Conservation (phyloP, 2,329 filamentous ascomycete species). For the Sphaerulina vaccinii region DNA sequence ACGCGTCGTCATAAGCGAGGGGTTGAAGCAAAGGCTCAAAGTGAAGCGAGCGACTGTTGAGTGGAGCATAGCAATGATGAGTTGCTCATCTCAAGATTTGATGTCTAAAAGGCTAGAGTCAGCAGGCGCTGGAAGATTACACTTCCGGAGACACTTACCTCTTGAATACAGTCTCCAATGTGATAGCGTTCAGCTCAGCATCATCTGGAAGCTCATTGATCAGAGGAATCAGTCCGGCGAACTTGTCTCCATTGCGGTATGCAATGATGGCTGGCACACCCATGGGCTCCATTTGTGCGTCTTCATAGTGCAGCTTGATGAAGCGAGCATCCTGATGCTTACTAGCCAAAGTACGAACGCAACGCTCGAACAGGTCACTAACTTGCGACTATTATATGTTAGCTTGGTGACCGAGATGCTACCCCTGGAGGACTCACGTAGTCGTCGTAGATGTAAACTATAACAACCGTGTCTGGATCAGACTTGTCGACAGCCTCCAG, state of each 20-base stretch:
- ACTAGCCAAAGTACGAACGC: slow-evolving; percentile 71
- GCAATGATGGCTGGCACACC: slow-evolving; percentile 84
- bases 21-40: not conserved
- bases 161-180: slow-evolving; percentile 58
- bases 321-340: slow-evolving; percentile 74
- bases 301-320: slow-evolving; percentile 84
- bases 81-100: slow-evolving; percentile 3
- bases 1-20: not conserved
- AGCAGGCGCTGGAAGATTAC: not conserved
- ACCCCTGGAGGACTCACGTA: slow-evolving; percentile 58
- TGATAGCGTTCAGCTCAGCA: slow-evolving; percentile 51
- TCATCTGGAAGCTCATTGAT: slow-evolving; percentile 76
- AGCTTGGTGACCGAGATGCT: slow-evolving; percentile 9
- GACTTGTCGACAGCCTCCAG: slow-evolving; percentile 96
- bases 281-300: slow-evolving; percentile 90
- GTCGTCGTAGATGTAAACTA: slow-evolving; percentile 90
- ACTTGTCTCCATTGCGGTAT: slow-evolving; percentile 85
- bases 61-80: not conserved
- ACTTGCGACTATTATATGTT: slow-evolving; percentile 64
- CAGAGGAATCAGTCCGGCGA: slow-evolving; percentile 84
- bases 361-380: slow-evolving; percentile 74
- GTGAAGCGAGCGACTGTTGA: not conserved
- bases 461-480: slow-evolving; percentile 73
- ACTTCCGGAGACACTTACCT: slow-evolving; percentile 39
- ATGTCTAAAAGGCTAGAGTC: not conserved